Base-by-base conservation (phyloP, 2,329 filamentous ascomycete genomes). In the Mycosphaerella sp. region DNA sequence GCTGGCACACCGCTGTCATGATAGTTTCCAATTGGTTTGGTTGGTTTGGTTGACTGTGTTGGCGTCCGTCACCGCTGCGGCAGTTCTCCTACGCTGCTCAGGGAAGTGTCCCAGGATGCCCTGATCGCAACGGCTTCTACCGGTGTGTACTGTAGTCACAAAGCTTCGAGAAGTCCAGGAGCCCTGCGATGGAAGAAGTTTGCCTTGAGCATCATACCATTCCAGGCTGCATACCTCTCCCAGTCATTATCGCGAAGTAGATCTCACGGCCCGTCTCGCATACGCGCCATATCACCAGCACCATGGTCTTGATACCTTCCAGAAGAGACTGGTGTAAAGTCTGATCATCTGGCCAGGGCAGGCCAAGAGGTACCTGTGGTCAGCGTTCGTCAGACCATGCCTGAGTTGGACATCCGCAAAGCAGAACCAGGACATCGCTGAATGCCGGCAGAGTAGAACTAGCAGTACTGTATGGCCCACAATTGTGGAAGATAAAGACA, bases 11-110 rank as follows among this genome's bases (percentile, higher is more conserved):
- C 27, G 27, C 44, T 27, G 35, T 10, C 13, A 27, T 16, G 36
- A 16, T 12, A 40, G 8, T 7, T 14, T 39, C 21, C 44, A 41
- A 41, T 50, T 44, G 41, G 41, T 50, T 44, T 50, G 48, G 48
- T 50, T 44, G 41, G 41, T 50, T 44, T 50, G 48, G 48, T 50
- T 44, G 48, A 18, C 32, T 13, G 48, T 16, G 41, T 50, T 50
- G 48, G 48, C 48, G 40, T 30, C 32, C 41, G 48, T 50, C 48
- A 50, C 41, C 21, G 30, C 28, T 25, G 32, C 10, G 10, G 16
- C 28, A n/a, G 17, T 14, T 25, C 10, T 39, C 36, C 17, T 41
- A 17, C 10, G n/a, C 37, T 7, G 25, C 30, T 50, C 30, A n/a
- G 13, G 34, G 32, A 34, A 6, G 30, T 34, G 17, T 44, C 16